phyloP scores from a whole-genome alignment of 2,329 filamentous ascomycete genomes.

The Colletotrichum sp. region DNA sequence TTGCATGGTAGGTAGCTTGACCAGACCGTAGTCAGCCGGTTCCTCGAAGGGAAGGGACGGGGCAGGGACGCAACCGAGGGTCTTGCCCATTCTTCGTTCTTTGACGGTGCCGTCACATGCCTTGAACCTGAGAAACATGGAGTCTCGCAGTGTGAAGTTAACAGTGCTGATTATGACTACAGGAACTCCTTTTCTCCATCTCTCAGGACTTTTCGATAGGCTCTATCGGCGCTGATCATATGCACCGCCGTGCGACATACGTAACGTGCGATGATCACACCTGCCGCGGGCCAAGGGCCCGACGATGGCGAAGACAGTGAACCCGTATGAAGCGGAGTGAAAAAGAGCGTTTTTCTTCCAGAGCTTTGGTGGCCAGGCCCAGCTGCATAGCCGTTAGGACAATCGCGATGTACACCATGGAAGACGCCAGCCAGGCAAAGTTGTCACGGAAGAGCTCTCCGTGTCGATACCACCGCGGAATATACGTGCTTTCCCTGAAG shows the following conservation, averaged over 20 bases:
- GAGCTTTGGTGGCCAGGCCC: background rate
- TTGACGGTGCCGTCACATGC: background rate
- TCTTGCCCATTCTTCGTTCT: background rate
- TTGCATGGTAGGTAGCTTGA: background rate
- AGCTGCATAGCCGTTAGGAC: background rate
- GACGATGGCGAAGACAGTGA: background rate
- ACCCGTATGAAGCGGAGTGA: background rate
- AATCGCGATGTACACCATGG: background rate
- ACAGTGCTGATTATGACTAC: background rate
- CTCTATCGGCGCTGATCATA: background rate
- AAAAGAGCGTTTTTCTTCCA: background rate
- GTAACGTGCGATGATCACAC: background rate
- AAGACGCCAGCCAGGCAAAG: background rate
- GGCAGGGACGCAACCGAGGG: background rate
- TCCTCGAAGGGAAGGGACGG: background rate
- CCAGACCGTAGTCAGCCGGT: too few species aligned
- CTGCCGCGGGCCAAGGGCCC: background rate
- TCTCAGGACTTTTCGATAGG: background rate
- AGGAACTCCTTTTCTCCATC: background rate
- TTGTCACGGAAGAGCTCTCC: background rate
- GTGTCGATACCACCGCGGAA: background rate
- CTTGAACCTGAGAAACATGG: background rate
- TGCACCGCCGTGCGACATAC: background rate
- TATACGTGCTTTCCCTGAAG: background rate
- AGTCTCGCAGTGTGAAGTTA: background rate